Base-by-base conservation (phyloP, 1,284 basidiomycete genomes). In the Fomitopsis betulina region DNA sequence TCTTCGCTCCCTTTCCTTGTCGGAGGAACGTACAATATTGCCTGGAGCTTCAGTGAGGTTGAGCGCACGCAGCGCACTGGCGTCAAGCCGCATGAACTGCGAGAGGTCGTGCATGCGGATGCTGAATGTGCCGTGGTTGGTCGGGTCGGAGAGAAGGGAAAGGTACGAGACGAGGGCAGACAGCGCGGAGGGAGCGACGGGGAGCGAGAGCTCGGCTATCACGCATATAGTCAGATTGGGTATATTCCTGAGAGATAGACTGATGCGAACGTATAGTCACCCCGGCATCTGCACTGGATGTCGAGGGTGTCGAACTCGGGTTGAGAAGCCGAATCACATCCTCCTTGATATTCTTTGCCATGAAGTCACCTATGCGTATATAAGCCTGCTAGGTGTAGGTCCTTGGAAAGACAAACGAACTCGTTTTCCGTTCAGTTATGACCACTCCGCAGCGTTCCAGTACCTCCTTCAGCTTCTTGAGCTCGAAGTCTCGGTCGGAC, bases 71-170 rank as follows among this genome's bases (percentile, higher is more conserved):
- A 99, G 77, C 0, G 97, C 97, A 62, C 94, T 96, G 1, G 94
- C 93, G 72, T 99, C 97, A 13, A 99, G 83, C 59, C 90, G 91
- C 91, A 99, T 97, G 72, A 90, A 99, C 69, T 95, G 95, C 0
- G 90, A 86, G 0, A 99, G 80, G 69, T 99, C 96, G 71, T 99
- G 96, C 0, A 89, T 91, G 52, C 83, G 82, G 10, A 99, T 80
- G 9, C 81, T 83, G 76, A 89, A 99, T 64, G 88, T 84, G 51
- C 88, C 89, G 66, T 93, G 88, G 69, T 97, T 94, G 7, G 86
- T 80, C 5, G 88, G 75, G 67, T 98, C 94, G 13, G 85, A 79
- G n/a, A 96, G 79, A 13, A 99, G 85, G 21, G 83, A 81, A 1
- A 99, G 85, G 70, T 97, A 98, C 4, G 80, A 78, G 58, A 97